Conservation (phyloP, 495 filamentous ascomycete genomes). For the Penicillium taxi region DNA sequence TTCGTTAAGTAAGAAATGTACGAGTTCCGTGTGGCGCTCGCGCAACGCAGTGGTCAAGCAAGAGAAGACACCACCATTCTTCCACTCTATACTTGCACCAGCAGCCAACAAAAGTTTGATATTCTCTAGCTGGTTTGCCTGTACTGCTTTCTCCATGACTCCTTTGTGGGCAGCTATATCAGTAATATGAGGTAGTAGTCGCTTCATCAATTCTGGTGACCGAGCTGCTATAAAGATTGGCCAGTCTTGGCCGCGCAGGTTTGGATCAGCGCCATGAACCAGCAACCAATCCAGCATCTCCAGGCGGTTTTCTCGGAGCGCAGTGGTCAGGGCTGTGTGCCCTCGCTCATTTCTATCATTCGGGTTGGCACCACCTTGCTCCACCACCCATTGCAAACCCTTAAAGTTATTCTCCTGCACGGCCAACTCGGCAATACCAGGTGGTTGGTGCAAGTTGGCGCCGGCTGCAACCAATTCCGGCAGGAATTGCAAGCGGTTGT, state of each 20-base stretch:
- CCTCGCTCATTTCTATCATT: constrained; percentile 42
- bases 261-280: constrained; percentile 43
- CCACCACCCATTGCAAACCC: constrained; percentile 39
- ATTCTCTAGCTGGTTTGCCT: constrained; percentile 30
- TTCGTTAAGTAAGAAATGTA: constrained; percentile 41
- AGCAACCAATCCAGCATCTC: constrained; percentile 43
- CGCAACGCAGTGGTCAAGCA: constrained; percentile 48
- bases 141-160: constrained; percentile 49
- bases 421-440: constrained; percentile 49
- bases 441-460: constrained; percentile 41
- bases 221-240: constrained; percentile 48
- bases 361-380: constrained; percentile 35
- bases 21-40: constrained; percentile 42
- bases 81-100: constrained; percentile 40
- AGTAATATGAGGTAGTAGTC: constrained; percentile 34
- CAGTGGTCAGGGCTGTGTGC: constrained; percentile 45
- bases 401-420: constrained; percentile 44
- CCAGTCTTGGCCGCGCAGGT: constrained; percentile 46
- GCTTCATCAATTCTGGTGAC: constrained; percentile 37
- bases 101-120: constrained; percentile 18
- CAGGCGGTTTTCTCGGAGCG: constrained; percentile 39
- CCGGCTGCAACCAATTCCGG: constrained; percentile 42
- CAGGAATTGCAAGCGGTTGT: constrained; percentile 42
- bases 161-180: constrained; percentile 43
- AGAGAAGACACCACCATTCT: constrained; percentile 50